Base-by-base conservation (phyloP, 805 yeast species). In the Torulaspora delbrueckii region DNA sequence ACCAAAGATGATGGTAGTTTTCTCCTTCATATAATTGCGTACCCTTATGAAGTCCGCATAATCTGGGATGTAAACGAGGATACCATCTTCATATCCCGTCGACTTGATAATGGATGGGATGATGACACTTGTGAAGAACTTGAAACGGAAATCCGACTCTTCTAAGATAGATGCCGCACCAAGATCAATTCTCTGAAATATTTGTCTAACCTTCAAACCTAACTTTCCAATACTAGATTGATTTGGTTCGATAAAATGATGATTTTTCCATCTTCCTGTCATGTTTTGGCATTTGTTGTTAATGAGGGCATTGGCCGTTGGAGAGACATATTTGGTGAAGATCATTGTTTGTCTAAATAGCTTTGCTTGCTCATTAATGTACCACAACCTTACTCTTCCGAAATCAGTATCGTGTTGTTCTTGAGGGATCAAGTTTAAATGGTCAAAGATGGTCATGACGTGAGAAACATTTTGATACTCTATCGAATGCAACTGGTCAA, bases 381-480 rank as follows among this genome's bases (percentile, higher is more conserved):
- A 81, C 95, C 96, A 90, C 84, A 86, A 84, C 56, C 96, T 76
- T 31, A 93, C 82, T 55, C 99, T 76, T 46, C 93, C 80, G 65
- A 93, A 93, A 66, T 93, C 99, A 12, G 95, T 84, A 46, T 81
- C 84, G 52, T 81, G 89, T 52, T 85, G 81, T 41, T 83, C 79
- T 51, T 79, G 78, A 5, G 98, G 98, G 37, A 89, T 79, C 45
- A 74, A 70, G 65, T 90, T 89, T 46, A 89, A 54, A 60, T 83
- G 81, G 51, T 81, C 79, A 54, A 82, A 70, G n/a, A 84, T 66
- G 5, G 81, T 75, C 12, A 82, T 81, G 7, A 93, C 75, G 67
- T 91, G 96, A 30, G 84, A 84, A 90, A 97, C 85, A 59, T 90
- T 88, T 67, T 93, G 99, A 85, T 84, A 85, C 59, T 86, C 85